Conservation (phyloP, 2,329 filamentous ascomycete species). For the Cercospora janseana region DNA sequence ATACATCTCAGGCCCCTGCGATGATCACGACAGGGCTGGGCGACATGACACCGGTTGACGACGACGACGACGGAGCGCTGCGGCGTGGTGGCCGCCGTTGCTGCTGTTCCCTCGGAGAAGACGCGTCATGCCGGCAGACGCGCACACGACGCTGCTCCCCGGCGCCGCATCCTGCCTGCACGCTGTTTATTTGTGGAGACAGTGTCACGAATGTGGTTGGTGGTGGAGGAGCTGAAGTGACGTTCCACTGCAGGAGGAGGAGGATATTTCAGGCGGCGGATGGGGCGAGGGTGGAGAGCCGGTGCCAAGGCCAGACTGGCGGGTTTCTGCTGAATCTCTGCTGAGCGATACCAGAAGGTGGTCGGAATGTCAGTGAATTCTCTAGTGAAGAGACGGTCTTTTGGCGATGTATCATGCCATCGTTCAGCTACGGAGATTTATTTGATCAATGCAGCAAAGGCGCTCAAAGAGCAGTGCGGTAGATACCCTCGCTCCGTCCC, state of each 20-base stretch:
- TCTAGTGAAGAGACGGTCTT: neutral
- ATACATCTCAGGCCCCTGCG: neutral
- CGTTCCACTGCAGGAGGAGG: neutral
- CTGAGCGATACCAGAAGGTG: neutral
- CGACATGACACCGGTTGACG: constrained; percentile 3
- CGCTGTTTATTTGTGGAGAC: neutral
- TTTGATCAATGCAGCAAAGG: neutral
- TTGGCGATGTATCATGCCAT: neutral
- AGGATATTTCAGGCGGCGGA: neutral
- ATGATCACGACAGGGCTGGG: neutral
- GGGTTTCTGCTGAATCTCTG: neutral
- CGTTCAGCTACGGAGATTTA: neutral
- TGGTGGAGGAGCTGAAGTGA: constrained; percentile 4
- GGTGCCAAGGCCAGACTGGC: constrained; percentile 1
- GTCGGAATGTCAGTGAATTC: neutral
- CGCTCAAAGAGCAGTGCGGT: neutral
- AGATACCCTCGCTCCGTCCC: constrained; percentile 4
- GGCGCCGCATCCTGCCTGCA: neutral
- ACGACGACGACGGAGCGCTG: constrained; percentile 3
- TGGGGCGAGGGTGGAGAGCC: constrained; percentile 7
- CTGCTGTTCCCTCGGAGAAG: constrained; percentile 21
- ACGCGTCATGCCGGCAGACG: constrained; percentile 27
- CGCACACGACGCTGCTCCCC: neutral
- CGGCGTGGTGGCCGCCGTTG: neutral
- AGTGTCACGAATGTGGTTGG: neutral